A percentile compares a stretch with the other conserved stretches of the same genome.
Conservation (phyloP, 495 filamentous ascomycete genomes). For the Hypoxylon lienhwacheense region DNA sequence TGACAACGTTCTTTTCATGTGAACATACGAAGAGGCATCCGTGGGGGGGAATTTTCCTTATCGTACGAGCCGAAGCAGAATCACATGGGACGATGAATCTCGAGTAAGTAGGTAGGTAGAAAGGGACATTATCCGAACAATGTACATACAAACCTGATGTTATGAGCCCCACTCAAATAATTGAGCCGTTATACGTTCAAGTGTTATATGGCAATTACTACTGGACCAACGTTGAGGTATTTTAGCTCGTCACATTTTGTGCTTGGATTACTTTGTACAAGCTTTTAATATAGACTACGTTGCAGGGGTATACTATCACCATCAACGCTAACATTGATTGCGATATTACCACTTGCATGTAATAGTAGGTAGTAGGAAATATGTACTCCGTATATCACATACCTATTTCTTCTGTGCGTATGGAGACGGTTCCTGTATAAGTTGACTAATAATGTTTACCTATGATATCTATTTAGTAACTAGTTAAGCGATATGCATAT, state of each 20-base stretch:
- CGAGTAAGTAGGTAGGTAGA: constrained; percentile 3
- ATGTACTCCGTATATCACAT: too few relatives aligned
- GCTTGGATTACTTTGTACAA: too few relatives aligned
- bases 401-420: too few relatives aligned
- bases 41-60: constrained; percentile 16
- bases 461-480: not conserved
- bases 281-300: constrained; percentile 22
- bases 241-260: constrained; percentile 32
- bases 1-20: constrained; percentile 1
- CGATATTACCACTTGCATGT: too few relatives aligned
- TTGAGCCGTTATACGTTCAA: too few relatives aligned
- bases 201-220: too few relatives aligned
- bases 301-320: constrained; percentile 17
- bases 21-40: not conserved
- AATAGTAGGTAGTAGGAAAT: too few relatives aligned
- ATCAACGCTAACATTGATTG: constrained; percentile 1
- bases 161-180: constrained; percentile 8
- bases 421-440: too few relatives aligned
- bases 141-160: constrained; percentile 11
- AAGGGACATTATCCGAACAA: constrained; percentile 1
- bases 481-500: too few relatives aligned
- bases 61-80: constrained; percentile 5
- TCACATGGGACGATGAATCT: too few relatives aligned
- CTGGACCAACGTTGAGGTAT: constrained; percentile 18
- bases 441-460: not conserved